These are phyloP conservation scores for Pseudonitzschia delicatissima DNA, from an alignment of 108 stramenopile species.

Conservation along the genomic window DNA sequence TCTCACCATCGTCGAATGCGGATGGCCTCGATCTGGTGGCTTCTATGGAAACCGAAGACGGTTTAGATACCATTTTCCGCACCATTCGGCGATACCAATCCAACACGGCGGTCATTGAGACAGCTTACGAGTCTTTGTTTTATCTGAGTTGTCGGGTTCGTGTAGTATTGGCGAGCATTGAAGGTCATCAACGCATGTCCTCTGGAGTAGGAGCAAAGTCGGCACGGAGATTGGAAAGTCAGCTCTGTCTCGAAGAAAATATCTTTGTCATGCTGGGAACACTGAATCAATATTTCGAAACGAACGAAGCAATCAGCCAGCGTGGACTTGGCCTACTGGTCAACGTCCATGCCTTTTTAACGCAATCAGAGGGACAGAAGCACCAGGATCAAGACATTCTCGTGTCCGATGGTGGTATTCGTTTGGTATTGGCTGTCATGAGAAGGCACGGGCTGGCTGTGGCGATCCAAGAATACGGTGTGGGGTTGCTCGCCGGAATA, in stretches of 20 bases:
- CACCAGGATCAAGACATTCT: background rate
- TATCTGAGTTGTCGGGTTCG: slow-evolving; percentile 5
- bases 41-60: background rate
- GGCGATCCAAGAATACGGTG: slow-evolving; percentile 11
- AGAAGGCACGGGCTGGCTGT: slow-evolving; percentile 1
- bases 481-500: background rate
- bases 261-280: slow-evolving; percentile 8
- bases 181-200: background rate
- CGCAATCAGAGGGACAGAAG: background rate
- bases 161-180: slow-evolving; percentile 8
- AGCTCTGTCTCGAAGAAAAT: slow-evolving; percentile 13
- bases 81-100: slow-evolving; percentile 1
- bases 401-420: slow-evolving; percentile 1
- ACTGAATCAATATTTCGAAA: background rate
- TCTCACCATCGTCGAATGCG: slow-evolving; percentile 6
- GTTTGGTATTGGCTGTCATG: slow-evolving; percentile 4
- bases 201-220: background rate
- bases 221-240: background rate
- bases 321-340: background rate
- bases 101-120: background rate
- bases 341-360: slow-evolving; percentile 1
- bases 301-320: slow-evolving; percentile 1
- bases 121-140: background rate
- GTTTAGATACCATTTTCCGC: slow-evolving; percentile 1
- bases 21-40: slow-evolving; percentile 8